Base-by-base conservation (phyloP, 2,329 filamentous ascomycete species). In the Xylariales sp. region DNA sequence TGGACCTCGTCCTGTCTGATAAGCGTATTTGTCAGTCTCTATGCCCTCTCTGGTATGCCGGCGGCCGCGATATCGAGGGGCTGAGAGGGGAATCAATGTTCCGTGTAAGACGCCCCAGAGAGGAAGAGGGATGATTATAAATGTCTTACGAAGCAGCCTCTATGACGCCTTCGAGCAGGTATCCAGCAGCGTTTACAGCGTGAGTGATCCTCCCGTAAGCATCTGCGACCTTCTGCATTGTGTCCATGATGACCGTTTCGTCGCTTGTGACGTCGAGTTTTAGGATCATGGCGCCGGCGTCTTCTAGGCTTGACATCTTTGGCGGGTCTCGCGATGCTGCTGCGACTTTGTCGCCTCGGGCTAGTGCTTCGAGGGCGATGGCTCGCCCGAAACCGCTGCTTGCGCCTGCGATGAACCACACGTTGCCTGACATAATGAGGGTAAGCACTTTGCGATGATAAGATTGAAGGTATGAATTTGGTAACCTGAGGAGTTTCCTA, bases 361-460 rank as follows among this genome's bases (percentile, higher is more conserved):
- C n/a, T 28, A 54, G 30, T 34, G 49, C 49, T 18, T 62, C 39
- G 7, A 48, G 39, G 49, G 59, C 39, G 36, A 62, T 62, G 41
- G 49, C 50, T 52, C 49, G 41, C 36, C 59, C 49, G 30, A 62
- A 48, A 39, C 41, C 49, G 41, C 49, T 62, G 49, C 59, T 62
- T 54, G 59, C 49, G 1, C 59, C 41, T 3, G 28, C 49, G 49
- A 62, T 54, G 49, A 62, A 54, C 50, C 30, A 62, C 23, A 62
- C 30, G n/a, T 62, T 54, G 5, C 36, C 50, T 39, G 41, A 3
- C 59, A 62, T 54, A 16, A 2, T 62, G 16, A 14, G 3, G 3
- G 23, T 5, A 36, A 12, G 8, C 2, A 16, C 5, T 23, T 23
- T 18, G 3, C 12, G 36, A 18, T 18, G 8, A 18, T 43, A 18